Conservation (phyloP, 257 asterid genomes). For the Verbena officinalis region DNA sequence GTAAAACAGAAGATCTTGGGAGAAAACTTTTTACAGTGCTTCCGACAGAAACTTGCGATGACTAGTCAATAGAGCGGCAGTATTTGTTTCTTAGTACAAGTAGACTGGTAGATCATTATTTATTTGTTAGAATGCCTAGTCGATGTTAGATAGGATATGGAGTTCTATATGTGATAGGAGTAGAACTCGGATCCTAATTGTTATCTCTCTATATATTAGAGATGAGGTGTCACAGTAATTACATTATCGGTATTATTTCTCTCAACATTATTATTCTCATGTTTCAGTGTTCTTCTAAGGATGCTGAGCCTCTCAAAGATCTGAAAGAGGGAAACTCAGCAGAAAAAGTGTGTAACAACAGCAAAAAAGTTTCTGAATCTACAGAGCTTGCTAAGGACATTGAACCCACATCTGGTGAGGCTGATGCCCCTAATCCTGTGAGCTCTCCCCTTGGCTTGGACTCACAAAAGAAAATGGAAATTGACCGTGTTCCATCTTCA, state of each 20-base stretch:
- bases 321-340: constrained; percentile 53
- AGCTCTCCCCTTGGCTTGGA: constrained; percentile 46
- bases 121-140: too few species aligned
- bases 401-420: constrained; percentile 54
- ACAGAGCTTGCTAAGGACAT: constrained; percentile 54
- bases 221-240: too few species aligned
- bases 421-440: constrained; percentile 39
- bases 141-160: too few species aligned
- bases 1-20: constrained; percentile 3
- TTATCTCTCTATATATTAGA: too few species aligned
- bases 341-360: constrained; percentile 48
- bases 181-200: too few species aligned
- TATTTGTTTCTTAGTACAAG: neutral
- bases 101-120: constrained; percentile 20
- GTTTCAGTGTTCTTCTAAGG: constrained; percentile 71
- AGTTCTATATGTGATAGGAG: too few species aligned
- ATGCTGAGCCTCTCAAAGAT: constrained; percentile 67
- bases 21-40: neutral
- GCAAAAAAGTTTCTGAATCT: constrained; percentile 52
- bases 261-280: constrained; percentile 27
- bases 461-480: constrained; percentile 52
- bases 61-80: constrained; percentile 7
- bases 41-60: neutral
- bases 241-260: too few species aligned
- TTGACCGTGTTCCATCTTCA: constrained; percentile 44